Evolutionary conservation across 2,329 filamentous ascomycete genomes (phyloP), one percentile per base, ranked within the genome.

Genomic region (Lizonia empirigonia): DNA sequence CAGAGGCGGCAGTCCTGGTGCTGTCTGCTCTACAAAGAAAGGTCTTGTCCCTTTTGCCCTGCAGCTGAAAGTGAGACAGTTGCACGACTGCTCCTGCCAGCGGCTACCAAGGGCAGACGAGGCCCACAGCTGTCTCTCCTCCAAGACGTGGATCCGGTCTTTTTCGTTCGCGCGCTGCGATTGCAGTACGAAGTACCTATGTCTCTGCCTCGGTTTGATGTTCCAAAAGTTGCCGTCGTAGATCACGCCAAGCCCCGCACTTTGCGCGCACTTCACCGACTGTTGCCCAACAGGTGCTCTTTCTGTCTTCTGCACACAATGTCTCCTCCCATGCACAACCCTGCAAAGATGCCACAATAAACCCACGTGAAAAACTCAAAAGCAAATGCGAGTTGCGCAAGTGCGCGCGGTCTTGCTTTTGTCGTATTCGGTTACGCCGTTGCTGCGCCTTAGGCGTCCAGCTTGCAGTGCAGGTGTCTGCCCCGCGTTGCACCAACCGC

Each of bases 371-470:
- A n/a, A n/a, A n/a, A n/a, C n/a, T n/a, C n/a, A n/a, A n/a, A n/a
- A n/a, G n/a, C n/a, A n/a, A n/a, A n/a, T n/a, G n/a, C n/a, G n/a
- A n/a, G n/a, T n/a, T n/a, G n/a, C n/a, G n/a, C n/a, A n/a, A n/a
- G n/a, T n/a, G n/a, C n/a, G n/a, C n/a, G n/a, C n/a, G n/a, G 24
- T 27, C 16, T 18, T 37, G n/a, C 22, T 34, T 41, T 32, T 19
- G 13, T 15, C 41, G 33, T 36, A 36, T 26, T 22, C 33, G 30
- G 33, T 18, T 24, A 15, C 23, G 41, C 41, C 23, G 23, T 23
- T 38, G 38, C 49, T 42, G 49, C 49, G 42, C 49, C 49, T 37
- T 37, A 42, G 42, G 49, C 49, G 16, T 41, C 19, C 49, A 15
- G 32, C 36, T 26, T 16, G 32, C 27, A n/a, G 32, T 34, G 5